Base-by-base conservation (phyloP, 225 moss, liverwort and hornwort genomes). In the Physcomitrellopsis africana region DNA sequence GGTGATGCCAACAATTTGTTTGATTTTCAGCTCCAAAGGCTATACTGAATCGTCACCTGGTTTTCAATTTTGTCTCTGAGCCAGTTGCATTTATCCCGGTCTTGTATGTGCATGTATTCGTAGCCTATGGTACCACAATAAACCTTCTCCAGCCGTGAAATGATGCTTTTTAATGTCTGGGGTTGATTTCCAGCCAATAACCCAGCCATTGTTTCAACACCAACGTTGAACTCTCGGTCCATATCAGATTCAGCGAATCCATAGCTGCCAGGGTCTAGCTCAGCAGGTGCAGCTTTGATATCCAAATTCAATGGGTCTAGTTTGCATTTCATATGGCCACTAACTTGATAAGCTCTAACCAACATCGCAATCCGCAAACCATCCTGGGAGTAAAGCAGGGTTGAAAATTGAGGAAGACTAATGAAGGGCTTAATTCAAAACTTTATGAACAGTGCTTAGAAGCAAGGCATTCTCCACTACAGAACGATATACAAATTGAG, bases 91-190 rank as follows among this genome's bases (percentile, higher is more conserved):
- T 93, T 87, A 24, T 93, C 96, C 60, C 96, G 86, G 64, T 93
- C 92, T 37, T 90, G 89, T 53, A 96, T 96, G 62, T 96, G 92
- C 96, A 96, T 96, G 70, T 96, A 96, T 60, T 96, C 93, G 69
- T 90, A 96, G 23, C 96, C 96, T 49, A 93, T 87, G 10, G 96
- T 93, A 19, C 89, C 89, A 45, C 94, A 94, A 59, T 96, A 96
- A 9, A 94, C 90, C 47, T 86, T 89, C 73, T 94, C 96, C 43
- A 96, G 86, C 7, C 87, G 84, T 56, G 86, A 71, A 72, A 96
- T 67, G 60, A 96, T 92, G 65, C 77, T 81, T 32, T 90, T 84
- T 18, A 96, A 82, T 13, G 90, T 96, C 54, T 92, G 92, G 2
- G 93, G 81, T 37, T 92, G 92, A 41, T 89, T 84, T 57, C 93